Conservation (phyloP, 805 yeast genomes). For the Lachancea sp. region DNA sequence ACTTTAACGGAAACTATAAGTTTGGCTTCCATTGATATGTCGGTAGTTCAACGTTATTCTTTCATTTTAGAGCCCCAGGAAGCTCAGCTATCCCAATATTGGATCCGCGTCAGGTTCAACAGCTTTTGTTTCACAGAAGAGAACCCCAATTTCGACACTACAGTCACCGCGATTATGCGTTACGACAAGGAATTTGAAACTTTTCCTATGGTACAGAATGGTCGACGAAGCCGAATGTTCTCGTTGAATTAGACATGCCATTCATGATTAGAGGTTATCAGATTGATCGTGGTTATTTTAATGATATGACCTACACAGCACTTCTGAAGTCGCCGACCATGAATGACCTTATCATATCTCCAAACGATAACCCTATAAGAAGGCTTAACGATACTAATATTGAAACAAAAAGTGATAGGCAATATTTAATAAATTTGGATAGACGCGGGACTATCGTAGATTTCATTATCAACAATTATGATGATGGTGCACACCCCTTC, state of each 20-base stretch:
- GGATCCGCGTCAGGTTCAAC: slow-evolving; percentile 37
- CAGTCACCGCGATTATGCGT: slow-evolving; percentile 31
- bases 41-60: slow-evolving; percentile 68
- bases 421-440: slow-evolving; percentile 20
- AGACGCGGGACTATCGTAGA: slow-evolving; percentile 42
- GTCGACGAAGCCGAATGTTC: slow-evolving; percentile 15
- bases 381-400: slow-evolving; percentile 11
- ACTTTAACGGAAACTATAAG: slow-evolving; percentile 41
- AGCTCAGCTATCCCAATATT: slow-evolving; percentile 35
- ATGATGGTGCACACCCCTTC: slow-evolving; percentile 62
- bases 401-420: slow-evolving; percentile 14
- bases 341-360: slow-evolving; percentile 11
- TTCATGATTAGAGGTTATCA: slow-evolving; percentile 24
- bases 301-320: slow-evolving; percentile 22
- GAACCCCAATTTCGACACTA: slow-evolving; percentile 33
- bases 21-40: slow-evolving; percentile 39
- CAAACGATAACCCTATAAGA: slow-evolving; percentile 11
- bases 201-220: slow-evolving; percentile 11
- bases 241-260: slow-evolving; percentile 21
- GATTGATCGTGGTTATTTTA: slow-evolving; percentile 25
- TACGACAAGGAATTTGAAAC: slow-evolving; percentile 21
- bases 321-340: slow-evolving; percentile 16
- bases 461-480: slow-evolving; percentile 58
- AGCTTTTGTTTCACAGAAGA: slow-evolving; percentile 33
- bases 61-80: slow-evolving; percentile 50